These are phyloP conservation scores for Ascosphaera apis DNA, from an alignment of 2,329 filamentous ascomycete genomes.

Conservation along the genomic window DNA sequence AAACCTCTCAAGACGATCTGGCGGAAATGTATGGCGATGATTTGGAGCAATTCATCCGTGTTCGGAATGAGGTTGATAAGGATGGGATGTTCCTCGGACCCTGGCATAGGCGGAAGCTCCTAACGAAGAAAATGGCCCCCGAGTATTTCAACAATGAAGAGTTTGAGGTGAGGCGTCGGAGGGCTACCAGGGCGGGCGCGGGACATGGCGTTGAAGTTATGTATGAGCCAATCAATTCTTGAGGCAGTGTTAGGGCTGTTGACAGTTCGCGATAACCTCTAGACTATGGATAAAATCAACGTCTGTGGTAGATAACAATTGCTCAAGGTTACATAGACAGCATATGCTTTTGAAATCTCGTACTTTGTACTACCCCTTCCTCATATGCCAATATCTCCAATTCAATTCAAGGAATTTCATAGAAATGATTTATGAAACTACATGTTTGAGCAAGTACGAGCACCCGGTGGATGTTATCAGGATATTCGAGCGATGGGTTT, in stretches of 20 bases:
- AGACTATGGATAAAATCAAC: not conserved
- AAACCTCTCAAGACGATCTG: conserved; percentile 33
- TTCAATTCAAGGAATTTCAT: too few species aligned
- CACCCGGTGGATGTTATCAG: too few species aligned
- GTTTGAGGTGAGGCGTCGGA: not conserved
- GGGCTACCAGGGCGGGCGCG: conserved; percentile 1
- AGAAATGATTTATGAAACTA: too few species aligned
- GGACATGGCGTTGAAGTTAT: conserved; percentile 4
- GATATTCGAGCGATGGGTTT: too few species aligned
- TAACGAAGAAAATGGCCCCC: conserved; percentile 8
- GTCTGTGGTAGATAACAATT: too few species aligned
- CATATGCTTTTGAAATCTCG: too few species aligned
- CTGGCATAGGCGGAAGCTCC: conserved; percentile 58
- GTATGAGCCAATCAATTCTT: conserved; percentile 1
- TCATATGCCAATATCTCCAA: too few species aligned
- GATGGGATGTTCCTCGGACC: conserved; percentile 75
- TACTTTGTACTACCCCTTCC: too few species aligned
- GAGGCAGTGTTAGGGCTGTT: not conserved
- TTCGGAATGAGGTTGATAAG: conserved; percentile 46
- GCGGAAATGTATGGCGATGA: conserved; percentile 45
- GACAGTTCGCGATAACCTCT: not conserved
- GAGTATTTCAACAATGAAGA: conserved; percentile 7
- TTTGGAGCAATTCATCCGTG: conserved; percentile 40
- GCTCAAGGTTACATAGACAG: too few species aligned
- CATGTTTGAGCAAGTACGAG: too few species aligned